Evolutionary conservation across 768 basidiomycete genomes (phyloP).

Genomic region (Leccinum broughii): DNA sequence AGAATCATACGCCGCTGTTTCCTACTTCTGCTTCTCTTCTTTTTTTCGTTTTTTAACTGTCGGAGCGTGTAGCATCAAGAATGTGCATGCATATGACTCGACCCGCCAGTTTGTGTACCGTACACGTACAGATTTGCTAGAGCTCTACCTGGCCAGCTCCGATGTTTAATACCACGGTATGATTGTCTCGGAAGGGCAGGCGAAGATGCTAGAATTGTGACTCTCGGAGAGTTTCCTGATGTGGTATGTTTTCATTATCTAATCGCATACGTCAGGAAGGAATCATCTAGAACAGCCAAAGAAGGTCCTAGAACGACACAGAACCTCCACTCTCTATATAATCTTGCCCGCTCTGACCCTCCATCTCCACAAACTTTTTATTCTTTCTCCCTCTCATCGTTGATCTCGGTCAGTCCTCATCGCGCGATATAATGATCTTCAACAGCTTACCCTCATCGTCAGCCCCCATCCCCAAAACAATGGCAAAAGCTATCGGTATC

Average conservation of each 20-base stretch:
- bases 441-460: constrained; percentile 10
- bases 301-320: constrained; percentile 36
- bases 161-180: constrained; percentile 11
- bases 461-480: constrained; percentile 23
- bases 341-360: constrained; percentile 8
- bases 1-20: constrained; percentile 18
- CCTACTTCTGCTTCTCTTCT: constrained; percentile 7
- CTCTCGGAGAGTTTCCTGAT: constrained; percentile 1
- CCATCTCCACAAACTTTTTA: constrained; percentile 16
- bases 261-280: constrained; percentile 33
- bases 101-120: constrained; percentile 21
- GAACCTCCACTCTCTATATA: constrained; percentile 35
- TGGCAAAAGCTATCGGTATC: constrained; percentile 87
- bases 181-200: neutral
- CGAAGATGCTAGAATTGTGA: neutral
- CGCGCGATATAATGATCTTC: neutral
- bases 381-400: constrained; percentile 11
- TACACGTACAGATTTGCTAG: constrained; percentile 30
- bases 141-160: constrained; percentile 18
- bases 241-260: constrained; percentile 31
- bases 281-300: constrained; percentile 35
- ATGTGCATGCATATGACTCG: constrained; percentile 31
- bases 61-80: constrained; percentile 29
- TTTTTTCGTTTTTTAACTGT: neutral
- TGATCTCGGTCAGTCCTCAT: constrained; percentile 21